phyloP scores from a whole-genome alignment of 2,329 filamentous ascomycete genomes.

The Trichoderma brevicompactum region DNA sequence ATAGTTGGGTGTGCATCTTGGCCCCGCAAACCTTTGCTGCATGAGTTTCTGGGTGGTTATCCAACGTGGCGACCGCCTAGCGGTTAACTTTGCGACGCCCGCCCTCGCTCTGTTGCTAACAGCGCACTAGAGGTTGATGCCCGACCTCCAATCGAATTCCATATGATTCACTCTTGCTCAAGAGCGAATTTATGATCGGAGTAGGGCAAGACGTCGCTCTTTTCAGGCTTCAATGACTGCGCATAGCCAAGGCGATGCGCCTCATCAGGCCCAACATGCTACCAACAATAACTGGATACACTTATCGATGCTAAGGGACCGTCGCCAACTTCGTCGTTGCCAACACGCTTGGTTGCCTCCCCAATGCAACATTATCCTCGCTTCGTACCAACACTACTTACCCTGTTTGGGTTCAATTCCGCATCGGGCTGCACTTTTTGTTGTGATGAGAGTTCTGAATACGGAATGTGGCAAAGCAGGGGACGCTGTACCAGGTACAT shows the following conservation, averaged over 20 bases:
- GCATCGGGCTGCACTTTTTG: too few species aligned
- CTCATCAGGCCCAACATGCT: too few species aligned
- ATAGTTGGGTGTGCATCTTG: background rate
- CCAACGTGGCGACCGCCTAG: conserved; percentile 27
- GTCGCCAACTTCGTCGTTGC: background rate
- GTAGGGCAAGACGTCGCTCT: background rate
- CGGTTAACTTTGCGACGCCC: conserved; percentile 18
- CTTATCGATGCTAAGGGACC: too few species aligned
- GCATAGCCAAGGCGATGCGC: background rate
- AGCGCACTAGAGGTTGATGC: conserved; percentile 14
- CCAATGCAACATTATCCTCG: background rate
- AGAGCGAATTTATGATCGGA: background rate
- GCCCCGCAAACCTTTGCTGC: conserved; percentile 23
- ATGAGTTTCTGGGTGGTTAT: conserved; percentile 5
- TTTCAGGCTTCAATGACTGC: conserved; percentile 1
- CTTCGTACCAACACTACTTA: too few species aligned
- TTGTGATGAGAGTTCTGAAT: too few species aligned
- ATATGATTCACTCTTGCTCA: background rate
- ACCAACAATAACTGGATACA: too few species aligned
- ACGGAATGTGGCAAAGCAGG: conserved; percentile 2
- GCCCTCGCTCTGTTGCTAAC: conserved; percentile 1
- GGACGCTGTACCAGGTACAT: background rate
- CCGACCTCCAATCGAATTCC: conserved; percentile 6
- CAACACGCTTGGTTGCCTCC: background rate
- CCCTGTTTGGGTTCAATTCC: too few species aligned